Base-by-base conservation (phyloP, 139 green algal species). In the Chlorella sp. region DNA sequence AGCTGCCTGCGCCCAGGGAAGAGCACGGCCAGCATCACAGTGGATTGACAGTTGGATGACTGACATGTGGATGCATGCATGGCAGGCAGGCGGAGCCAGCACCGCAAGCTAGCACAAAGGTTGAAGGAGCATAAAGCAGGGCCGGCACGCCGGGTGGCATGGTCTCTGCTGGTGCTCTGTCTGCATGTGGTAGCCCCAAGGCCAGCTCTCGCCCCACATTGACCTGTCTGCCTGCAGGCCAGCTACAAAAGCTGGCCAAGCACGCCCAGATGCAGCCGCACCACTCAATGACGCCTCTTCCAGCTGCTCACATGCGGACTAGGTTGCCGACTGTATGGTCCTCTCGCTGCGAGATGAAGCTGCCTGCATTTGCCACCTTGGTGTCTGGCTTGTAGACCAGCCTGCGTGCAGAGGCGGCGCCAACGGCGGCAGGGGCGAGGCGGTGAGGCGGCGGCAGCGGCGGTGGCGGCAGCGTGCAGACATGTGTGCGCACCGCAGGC, bases 261-360 rank as follows among this genome's bases (percentile, higher is more conserved):
- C 21, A 16, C 32, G 19, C 61, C 0, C 83, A 48, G 28, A 0
- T n/a, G 82, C 40, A 40, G 69, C 84, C 81, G 24, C 39, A 26
- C 61, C 30, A 57, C 36, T 42, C 40, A 76, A 69, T 57, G 71
- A 9, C 21, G 64, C 64, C 64, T 16, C 21, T 28, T 32, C 64
- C 22, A 3, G 64, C 64, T 42, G 39, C 93, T 91, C 83, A 96
- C 94, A 96, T 98, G 34, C 97, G 92, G n/a, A 99, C 34, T 48
- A 98, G 69, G 93, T 99, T 99, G 83, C 97, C 97, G 0, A 99
- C 77, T 2, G 98, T 99, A 93, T 99, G 98, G 89, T 99, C 98
- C 84, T 99, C 98, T 3, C 96, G 93, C 85, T 98, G 94, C 0
- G 99, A 87, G 0, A 90, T 92, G 89, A 99, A 99, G 0, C 94